Evolutionary conservation across 2,329 filamentous ascomycete species (phyloP).

Genomic region (Xylariaceae sp.): DNA sequence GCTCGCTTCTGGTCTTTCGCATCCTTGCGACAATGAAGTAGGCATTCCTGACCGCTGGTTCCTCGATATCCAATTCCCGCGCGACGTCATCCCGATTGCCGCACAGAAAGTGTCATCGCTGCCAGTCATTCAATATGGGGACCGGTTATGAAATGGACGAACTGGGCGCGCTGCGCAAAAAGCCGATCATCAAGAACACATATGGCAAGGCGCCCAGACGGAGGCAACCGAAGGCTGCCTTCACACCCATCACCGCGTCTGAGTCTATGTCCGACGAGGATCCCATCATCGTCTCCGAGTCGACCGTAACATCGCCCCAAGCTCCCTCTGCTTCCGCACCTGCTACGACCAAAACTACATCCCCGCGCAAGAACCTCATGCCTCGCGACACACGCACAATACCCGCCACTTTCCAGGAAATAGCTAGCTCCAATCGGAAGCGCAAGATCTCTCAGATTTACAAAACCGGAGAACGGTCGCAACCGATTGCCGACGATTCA

Average conservation of each 20-base stretch:
- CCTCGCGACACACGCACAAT: conserved; percentile 11
- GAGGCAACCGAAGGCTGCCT: conserved; percentile 26
- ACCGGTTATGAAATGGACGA: conserved; percentile 25
- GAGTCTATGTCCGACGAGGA: conserved; percentile 30
- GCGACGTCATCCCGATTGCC: conserved; percentile 2
- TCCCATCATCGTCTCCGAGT: conserved; percentile 21
- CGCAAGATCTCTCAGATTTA: conserved; percentile 31
- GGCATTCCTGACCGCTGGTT: conserved; percentile 11
- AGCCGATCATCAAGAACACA: conserved; percentile 23
- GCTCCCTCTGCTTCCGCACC: conserved; percentile 22
- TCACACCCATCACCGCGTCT: conserved; percentile 23
- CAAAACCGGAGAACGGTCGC: conserved; percentile 22
- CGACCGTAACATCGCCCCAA: conserved; percentile 19
- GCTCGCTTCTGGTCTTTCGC: background rate
- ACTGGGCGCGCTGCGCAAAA: conserved; percentile 27
- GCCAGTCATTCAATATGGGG: conserved; percentile 20
- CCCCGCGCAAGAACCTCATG: conserved; percentile 13
- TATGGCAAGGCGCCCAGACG: conserved; percentile 29
- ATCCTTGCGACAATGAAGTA: conserved; percentile 24
- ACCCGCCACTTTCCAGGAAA: conserved; percentile 10
- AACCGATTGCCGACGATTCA: conserved; percentile 13
- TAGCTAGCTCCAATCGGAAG: conserved; percentile 25
- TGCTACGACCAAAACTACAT: conserved; percentile 13
- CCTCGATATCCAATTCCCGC: background rate
- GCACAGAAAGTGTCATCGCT: conserved; percentile 5